A percentile compares a stretch with the other conserved stretches of the same genome.
Conservation (phyloP, 2,329 filamentous ascomycete species). For the Xylariaceae sp. region DNA sequence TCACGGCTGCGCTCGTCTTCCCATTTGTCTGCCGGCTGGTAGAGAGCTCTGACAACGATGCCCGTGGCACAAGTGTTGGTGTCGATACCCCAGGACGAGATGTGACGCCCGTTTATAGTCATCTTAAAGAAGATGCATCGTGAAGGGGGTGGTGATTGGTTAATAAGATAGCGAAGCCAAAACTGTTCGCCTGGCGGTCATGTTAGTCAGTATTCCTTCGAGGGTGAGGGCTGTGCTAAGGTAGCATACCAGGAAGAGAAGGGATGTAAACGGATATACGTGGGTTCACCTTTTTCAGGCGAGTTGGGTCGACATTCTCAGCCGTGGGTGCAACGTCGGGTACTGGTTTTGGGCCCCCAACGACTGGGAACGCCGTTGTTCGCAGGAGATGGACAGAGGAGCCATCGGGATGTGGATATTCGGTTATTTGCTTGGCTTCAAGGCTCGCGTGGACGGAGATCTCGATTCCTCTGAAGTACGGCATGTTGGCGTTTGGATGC, state of each 20-base stretch:
- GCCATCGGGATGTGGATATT: conserved; percentile 53
- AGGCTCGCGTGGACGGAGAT: conserved; percentile 41
- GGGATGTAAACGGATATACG: conserved; percentile 54
- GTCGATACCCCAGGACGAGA: conserved; percentile 52
- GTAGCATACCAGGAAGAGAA: conserved; percentile 45
- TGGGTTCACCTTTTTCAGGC: conserved; percentile 37
- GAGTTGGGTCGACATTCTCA: conserved; percentile 29
- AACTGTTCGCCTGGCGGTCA: conserved; percentile 46
- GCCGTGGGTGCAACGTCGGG: conserved; percentile 24
- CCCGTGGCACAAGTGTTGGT: conserved; percentile 35
- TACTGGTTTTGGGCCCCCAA: conserved; percentile 7
- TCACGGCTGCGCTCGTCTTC: conserved; percentile 38
- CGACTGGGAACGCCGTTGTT: conserved; percentile 10
- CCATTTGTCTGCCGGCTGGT: conserved; percentile 44
- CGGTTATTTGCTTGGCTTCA: conserved; percentile 40
- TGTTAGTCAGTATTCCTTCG: neutral
- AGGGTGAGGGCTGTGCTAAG: neutral
- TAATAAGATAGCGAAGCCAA: conserved; percentile 47
- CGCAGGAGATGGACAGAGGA: conserved; percentile 40
- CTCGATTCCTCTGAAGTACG: conserved; percentile 46
- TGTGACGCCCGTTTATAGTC: conserved; percentile 49
- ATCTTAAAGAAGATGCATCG: conserved; percentile 52
- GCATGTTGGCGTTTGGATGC: conserved; percentile 37
- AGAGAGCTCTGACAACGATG: conserved; percentile 45
- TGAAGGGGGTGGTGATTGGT: conserved; percentile 32